Conservation (phyloP, 768 basidiomycete genomes). For the Mrakia frigida region DNA sequence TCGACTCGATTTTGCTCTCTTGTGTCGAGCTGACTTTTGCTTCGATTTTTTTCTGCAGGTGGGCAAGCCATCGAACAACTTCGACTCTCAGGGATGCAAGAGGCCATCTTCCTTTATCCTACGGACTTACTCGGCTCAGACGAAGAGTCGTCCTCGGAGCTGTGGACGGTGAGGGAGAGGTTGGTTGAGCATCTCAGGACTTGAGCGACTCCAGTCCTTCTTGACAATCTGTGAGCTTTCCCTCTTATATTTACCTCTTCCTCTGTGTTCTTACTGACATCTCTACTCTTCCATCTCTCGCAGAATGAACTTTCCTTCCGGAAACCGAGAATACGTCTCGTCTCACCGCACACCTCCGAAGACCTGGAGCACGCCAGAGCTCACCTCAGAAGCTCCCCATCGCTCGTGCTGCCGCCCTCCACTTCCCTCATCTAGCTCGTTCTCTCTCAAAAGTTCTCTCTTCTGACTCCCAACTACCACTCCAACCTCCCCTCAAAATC, state of each 20-base stretch:
- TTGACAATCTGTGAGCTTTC: too few relatives aligned
- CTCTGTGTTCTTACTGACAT: too few relatives aligned
- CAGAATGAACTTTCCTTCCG: too few relatives aligned
- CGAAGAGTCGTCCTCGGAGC: not conserved
- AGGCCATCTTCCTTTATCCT: slow-evolving; percentile 8
- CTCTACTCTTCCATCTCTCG: too few relatives aligned
- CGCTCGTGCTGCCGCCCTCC: too few relatives aligned
- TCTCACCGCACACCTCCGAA: too few relatives aligned
- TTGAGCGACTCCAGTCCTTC: not conserved
- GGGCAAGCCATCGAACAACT: slow-evolving; percentile 1
- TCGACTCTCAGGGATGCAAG: not conserved
- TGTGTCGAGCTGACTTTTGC: not conserved
- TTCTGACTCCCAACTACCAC: not conserved
- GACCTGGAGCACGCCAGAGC: too few relatives aligned
- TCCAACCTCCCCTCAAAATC: not conserved
- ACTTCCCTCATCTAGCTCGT: too few relatives aligned
- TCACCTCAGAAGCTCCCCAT: too few relatives aligned
- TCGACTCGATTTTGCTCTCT: not conserved
- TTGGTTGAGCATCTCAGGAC: not conserved
- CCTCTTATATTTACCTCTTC: too few relatives aligned
- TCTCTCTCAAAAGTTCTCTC: not conserved
- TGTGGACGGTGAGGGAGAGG: not conserved
- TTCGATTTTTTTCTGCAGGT: not conserved
- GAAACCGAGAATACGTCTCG: too few relatives aligned
- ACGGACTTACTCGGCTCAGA: slow-evolving; percentile 1